Percentiles rank a stretch among this genome's conserved stretches.
Conservation (phyloP, 176 grass and related monocot species). For the Echinochloa phyllopogon region DNA sequence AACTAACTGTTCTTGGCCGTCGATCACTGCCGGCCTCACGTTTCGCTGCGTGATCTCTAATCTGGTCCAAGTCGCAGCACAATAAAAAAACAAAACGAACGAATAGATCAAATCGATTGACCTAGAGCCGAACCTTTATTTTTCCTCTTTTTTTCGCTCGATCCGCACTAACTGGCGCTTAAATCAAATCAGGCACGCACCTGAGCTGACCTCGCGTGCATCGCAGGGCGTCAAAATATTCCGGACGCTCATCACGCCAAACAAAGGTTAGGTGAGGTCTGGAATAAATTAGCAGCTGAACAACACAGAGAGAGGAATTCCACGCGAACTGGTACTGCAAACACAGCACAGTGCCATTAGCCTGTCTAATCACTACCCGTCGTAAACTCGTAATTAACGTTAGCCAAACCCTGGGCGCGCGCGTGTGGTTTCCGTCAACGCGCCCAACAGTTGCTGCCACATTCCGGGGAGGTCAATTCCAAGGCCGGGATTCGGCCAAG, state of each 20-base stretch:
- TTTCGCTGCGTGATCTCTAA: neutral
- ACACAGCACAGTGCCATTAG: neutral
- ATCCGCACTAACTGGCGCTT: slow-evolving; percentile 41
- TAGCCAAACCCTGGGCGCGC: neutral
- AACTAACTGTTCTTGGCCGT: neutral
- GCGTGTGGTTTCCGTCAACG: neutral
- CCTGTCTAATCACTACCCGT: neutral
- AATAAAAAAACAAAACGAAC: neutral
- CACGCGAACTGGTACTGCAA: neutral
- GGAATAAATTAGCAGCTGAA: neutral
- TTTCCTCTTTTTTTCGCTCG: slow-evolving; percentile 22
- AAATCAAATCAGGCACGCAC: slow-evolving; percentile 2
- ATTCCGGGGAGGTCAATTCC: neutral
- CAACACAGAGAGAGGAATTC: neutral
- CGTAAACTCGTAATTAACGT: neutral
- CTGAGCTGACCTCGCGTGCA: neutral
- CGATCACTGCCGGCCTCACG: slow-evolving; percentile 37
- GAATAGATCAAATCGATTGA: slow-evolving; percentile 6
- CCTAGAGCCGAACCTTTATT: slow-evolving; percentile 3
- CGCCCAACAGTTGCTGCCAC: neutral
- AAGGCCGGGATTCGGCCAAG: slow-evolving; percentile 27
- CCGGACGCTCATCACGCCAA: slow-evolving; percentile 30
- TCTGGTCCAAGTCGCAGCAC: slow-evolving; percentile 18
- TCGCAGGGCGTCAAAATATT: neutral
- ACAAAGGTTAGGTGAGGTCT: neutral